Base-by-base conservation (phyloP, 2,329 filamentous ascomycete genomes). In the Neopestalotiopsis sp. region DNA sequence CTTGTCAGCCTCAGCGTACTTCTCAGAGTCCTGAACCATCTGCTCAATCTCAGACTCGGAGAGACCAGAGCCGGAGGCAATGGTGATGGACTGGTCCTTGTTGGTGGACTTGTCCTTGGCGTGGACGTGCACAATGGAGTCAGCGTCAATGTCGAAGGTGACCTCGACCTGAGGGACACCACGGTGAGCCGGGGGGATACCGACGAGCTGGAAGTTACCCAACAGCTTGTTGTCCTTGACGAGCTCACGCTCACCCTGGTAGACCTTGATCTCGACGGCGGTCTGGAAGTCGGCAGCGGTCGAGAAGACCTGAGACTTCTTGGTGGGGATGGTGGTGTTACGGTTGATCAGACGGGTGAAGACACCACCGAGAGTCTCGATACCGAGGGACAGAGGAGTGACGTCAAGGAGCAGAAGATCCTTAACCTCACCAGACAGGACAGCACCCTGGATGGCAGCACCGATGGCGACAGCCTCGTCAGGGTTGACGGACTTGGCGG, bases 31-130 rank as follows among this genome's bases (percentile, higher is more conserved):
- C 81, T 95, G 88, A 80, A 99, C 95, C 96, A 99, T 98, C 85
- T 90, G 91, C 87, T 98, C 90, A 74, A 99, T 99, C 88, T 99
- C 95, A 68, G 88, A 83, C 71, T 99, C 95, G 62, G 94, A 97
- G 69, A 98, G 92, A 90, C 96, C 95, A 73, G 95, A 98, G 82
- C 95, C 96, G 70, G 95, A 98, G 68, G 95, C 95, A 82, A 99
- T 97, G 81, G 95, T 98, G 86, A 99, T 98, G 72, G 95, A 98
- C 89, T 99, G 95, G 81, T 98, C 95, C 91, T 98, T 98, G 91
- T 94, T 94, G 85, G 95, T 98, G 76, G 94, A 95, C 92, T 98
- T 98, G 87, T 98, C 95, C 89, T 97, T 97, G 83, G 95, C 95
- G 83, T 96, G 93, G 73, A 98, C 95, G 87, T 98, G 95, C 77